Conservation (phyloP, 2,329 filamentous ascomycete genomes). For the Paramyrothecium roridum region DNA sequence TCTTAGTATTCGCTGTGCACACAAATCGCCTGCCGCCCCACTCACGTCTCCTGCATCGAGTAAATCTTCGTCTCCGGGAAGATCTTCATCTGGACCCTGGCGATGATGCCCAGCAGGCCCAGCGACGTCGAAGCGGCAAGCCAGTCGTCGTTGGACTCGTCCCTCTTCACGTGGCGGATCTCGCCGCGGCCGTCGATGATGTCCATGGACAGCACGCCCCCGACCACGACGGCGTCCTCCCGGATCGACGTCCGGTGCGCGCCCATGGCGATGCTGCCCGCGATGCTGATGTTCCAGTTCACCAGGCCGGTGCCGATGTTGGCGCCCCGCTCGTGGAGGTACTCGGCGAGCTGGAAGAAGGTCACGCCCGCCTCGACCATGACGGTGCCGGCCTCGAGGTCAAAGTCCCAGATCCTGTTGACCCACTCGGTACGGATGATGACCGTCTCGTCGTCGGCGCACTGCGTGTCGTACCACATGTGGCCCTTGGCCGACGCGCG, state of each 20-base stretch:
- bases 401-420: constrained; percentile 40
- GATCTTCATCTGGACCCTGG: constrained; percentile 44
- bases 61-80: constrained; percentile 50
- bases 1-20: constrained; percentile 3
- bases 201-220: constrained; percentile 44
- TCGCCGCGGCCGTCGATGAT: constrained; percentile 46
- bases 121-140: constrained; percentile 48
- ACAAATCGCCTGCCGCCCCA: neutral
- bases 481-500: constrained; percentile 47
- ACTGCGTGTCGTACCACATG: constrained; percentile 54
- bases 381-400: constrained; percentile 39
- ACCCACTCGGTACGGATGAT: constrained; percentile 44
- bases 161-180: constrained; percentile 35
- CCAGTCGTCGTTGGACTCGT: constrained; percentile 44
- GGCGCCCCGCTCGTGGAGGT: constrained; percentile 41
- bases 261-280: constrained; percentile 49
- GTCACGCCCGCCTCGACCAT: constrained; percentile 50
- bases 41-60: constrained; percentile 46
- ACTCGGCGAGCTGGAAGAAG: constrained; percentile 48
- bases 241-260: constrained; percentile 45
- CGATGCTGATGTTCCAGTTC: constrained; percentile 52
- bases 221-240: constrained; percentile 47
- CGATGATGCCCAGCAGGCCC: constrained; percentile 45
- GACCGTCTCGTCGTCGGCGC: constrained; percentile 44
- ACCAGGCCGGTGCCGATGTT: constrained; percentile 48